These are phyloP conservation scores for Coccomyxa sp. DNA, from an alignment of 139 green algal species.

Conservation along the genomic window DNA sequence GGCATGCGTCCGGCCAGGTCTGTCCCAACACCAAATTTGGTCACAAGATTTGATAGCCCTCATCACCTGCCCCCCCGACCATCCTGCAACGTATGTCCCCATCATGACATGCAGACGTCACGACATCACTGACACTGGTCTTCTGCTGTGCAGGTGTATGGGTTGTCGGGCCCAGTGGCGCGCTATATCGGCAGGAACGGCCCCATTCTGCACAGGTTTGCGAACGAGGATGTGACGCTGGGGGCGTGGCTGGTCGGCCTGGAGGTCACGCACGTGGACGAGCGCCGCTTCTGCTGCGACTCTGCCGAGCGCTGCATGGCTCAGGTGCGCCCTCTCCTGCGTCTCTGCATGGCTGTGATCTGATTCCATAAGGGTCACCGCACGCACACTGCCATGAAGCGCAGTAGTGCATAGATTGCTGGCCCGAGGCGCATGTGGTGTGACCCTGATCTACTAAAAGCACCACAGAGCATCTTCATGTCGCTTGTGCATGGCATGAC, in stretches of 20 bases:
- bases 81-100: neutral
- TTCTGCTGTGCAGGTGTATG: conserved; percentile 22
- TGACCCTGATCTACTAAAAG: too few species aligned
- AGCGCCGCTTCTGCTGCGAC: conserved; percentile 59
- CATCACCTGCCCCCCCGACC: neutral
- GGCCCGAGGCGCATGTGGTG: too few species aligned
- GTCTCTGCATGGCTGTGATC: neutral
- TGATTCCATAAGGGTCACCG: too few species aligned
- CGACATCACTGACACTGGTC: neutral
- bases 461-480: too few species aligned
- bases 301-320: conserved; percentile 28
- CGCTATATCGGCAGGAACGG: conserved; percentile 47
- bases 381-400: too few species aligned
- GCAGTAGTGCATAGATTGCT: too few species aligned
- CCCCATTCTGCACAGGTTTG: conserved; percentile 57
- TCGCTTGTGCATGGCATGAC: too few species aligned
- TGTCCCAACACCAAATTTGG: too few species aligned
- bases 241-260: conserved; percentile 71
- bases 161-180: conserved; percentile 43
- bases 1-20: conserved; percentile 42
- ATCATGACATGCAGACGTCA: neutral
- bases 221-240: conserved; percentile 71
- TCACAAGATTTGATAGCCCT: too few species aligned
- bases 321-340: conserved; percentile 18
- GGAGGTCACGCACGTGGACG: conserved; percentile 60